Evolutionary conservation across 495 filamentous ascomycete species (phyloP).

Genomic region (Xylona heveae): DNA sequence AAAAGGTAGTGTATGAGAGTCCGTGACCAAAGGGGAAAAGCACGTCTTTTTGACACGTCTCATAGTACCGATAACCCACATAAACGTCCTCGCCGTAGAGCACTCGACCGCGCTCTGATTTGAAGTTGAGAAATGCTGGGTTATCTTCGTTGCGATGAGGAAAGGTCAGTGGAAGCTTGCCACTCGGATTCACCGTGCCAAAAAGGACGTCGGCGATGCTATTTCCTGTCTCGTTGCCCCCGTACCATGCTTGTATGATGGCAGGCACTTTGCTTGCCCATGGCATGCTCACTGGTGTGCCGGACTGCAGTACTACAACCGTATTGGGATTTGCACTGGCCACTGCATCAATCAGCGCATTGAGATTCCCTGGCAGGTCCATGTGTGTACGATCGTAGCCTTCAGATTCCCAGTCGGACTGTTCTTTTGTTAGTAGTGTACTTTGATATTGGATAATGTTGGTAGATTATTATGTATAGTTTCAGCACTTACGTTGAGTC

Average conservation of each 20-base stretch:
- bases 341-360: constrained; percentile 3
- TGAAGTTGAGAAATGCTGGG: constrained; percentile 58
- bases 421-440: not conserved
- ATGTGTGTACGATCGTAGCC: constrained; percentile 34
- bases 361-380: constrained; percentile 1
- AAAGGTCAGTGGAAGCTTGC: constrained; percentile 47
- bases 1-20: constrained; percentile 61
- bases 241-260: constrained; percentile 45
- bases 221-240: constrained; percentile 23
- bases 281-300: constrained; percentile 70
- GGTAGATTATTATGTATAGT: no score
- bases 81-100: constrained; percentile 65
- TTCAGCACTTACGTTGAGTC: constrained; percentile 36
- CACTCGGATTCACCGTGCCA: constrained; percentile 41
- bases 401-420: constrained; percentile 67
- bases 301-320: constrained; percentile 64
- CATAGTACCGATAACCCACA: constrained; percentile 71
- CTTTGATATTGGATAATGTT: not conserved
- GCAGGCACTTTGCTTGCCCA: constrained; percentile 49
- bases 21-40: constrained; percentile 71
- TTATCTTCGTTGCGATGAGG: constrained; percentile 47
- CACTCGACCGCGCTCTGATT: constrained; percentile 54
- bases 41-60: constrained; percentile 38
- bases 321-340: constrained; percentile 15
- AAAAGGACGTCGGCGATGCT: constrained; percentile 46